phyloP scores from a whole-genome alignment of 2,329 filamentous ascomycete species.

The Aspergillus sp. region DNA sequence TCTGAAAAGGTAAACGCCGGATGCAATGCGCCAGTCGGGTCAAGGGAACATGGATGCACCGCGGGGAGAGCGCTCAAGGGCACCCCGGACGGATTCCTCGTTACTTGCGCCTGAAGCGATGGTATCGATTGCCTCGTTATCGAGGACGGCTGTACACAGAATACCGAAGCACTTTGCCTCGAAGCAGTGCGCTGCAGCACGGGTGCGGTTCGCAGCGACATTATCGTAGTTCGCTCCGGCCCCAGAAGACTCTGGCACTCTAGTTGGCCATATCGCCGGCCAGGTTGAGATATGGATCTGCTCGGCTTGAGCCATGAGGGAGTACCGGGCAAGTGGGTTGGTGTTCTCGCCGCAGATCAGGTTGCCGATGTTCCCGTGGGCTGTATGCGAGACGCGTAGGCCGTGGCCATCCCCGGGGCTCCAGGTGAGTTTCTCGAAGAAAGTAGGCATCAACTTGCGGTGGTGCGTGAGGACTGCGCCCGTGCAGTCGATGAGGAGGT shows the following conservation, averaged over 20 bases:
- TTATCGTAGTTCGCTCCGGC: slow-evolving; percentile 51
- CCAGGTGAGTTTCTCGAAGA: slow-evolving; percentile 60
- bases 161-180: slow-evolving; percentile 60
- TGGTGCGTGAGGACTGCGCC: slow-evolving; percentile 54
- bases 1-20: neutral
- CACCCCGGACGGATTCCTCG: neutral
- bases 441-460: slow-evolving; percentile 56
- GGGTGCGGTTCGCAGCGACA: slow-evolving; percentile 52
- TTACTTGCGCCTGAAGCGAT: neutral
- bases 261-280: slow-evolving; percentile 41
- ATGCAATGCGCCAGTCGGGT: neutral
- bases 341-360: slow-evolving; percentile 60
- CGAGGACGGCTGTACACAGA: slow-evolving; percentile 48
- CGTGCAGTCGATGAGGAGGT: slow-evolving; percentile 46
- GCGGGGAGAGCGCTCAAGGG: neutral
- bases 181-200: slow-evolving; percentile 58
- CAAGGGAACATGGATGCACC: neutral
- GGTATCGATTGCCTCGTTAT: slow-evolving; percentile 38
- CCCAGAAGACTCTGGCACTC: neutral
- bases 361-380: neutral
- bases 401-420: slow-evolving; percentile 54
- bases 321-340: slow-evolving; percentile 55
- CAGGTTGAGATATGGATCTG: slow-evolving; percentile 57
- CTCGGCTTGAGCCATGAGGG: slow-evolving; percentile 56
- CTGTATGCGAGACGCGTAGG: slow-evolving; percentile 36